Evolutionary conservation across 2,329 filamentous ascomycete species (phyloP).

Genomic region (Stagonosporopsis rhizophila): DNA sequence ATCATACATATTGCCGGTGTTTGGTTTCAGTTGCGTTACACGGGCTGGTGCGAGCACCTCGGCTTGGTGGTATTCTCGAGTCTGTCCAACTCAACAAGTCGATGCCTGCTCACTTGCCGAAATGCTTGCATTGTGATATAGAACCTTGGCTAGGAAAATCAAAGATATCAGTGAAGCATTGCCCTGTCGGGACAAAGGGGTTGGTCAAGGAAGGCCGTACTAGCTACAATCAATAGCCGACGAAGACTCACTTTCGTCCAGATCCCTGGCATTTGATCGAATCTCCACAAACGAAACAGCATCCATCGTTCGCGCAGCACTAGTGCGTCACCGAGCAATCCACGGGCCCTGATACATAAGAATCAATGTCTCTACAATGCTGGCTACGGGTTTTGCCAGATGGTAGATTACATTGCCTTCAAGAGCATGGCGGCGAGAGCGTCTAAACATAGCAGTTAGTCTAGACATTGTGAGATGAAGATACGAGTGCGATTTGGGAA

Average conservation of each 20-base stretch:
- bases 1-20: conserved; percentile 10
- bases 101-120: not conserved
- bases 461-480: not conserved
- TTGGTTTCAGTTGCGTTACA: conserved; percentile 19
- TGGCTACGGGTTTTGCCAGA: not conserved
- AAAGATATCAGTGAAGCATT: not conserved
- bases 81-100: not conserved
- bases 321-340: not conserved
- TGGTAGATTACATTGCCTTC: not conserved
- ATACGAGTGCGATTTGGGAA: not conserved
- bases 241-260: not conserved
- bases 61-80: conserved; percentile 1
- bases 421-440: conserved; percentile 1
- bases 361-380: not conserved
- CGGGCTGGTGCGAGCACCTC: conserved; percentile 5
- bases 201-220: not conserved
- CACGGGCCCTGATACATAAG: not conserved
- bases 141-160: not conserved
- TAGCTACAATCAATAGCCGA: too few relatives aligned
- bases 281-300: not conserved
- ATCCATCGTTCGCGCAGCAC: not conserved
- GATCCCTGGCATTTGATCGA: not conserved
- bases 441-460: not conserved
- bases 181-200: not conserved
- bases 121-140: not conserved